phyloP scores from a whole-genome alignment of 2,329 filamentous ascomycete species.

The Colletotrichum godetiae region DNA sequence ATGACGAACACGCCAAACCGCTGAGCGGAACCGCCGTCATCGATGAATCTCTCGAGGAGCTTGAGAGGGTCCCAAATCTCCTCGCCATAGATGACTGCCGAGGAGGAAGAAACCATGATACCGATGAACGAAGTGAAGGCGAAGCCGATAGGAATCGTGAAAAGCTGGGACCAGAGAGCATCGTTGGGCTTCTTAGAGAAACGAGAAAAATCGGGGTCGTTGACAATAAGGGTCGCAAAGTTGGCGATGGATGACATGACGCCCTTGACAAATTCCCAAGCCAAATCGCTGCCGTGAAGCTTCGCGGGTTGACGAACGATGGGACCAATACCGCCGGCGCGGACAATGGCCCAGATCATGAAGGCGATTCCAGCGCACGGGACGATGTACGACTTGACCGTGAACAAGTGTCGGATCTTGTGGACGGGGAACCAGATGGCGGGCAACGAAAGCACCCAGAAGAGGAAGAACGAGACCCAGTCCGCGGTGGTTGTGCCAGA shows the following conservation, averaged over 20 bases:
- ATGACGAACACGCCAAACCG: slow-evolving; percentile 83
- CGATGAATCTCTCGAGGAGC: slow-evolving; percentile 74
- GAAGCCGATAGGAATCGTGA: slow-evolving; percentile 78
- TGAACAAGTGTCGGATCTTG: slow-evolving; percentile 89
- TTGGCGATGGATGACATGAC: slow-evolving; percentile 93
- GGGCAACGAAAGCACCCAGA: slow-evolving; percentile 84
- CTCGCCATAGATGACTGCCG: slow-evolving; percentile 72
- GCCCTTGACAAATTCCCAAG: slow-evolving; percentile 85
- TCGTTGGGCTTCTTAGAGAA: slow-evolving; percentile 83
- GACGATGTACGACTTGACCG: slow-evolving; percentile 87
- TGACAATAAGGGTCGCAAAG: slow-evolving; percentile 87
- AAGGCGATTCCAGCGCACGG: slow-evolving; percentile 86
- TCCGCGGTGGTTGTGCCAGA: slow-evolving; percentile 80
- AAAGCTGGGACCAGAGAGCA: slow-evolving; percentile 82
- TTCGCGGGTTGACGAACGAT: slow-evolving; percentile 78
- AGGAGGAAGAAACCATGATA: slow-evolving; percentile 81
- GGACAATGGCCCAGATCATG: slow-evolving; percentile 86
- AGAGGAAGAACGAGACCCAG: slow-evolving; percentile 87
- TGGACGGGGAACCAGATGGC: slow-evolving; percentile 92
- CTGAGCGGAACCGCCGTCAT: slow-evolving; percentile 75
- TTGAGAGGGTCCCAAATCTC: slow-evolving; percentile 79
- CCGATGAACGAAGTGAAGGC: slow-evolving; percentile 87
- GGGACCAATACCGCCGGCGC: slow-evolving; percentile 85
- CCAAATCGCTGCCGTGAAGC: slow-evolving; percentile 74
- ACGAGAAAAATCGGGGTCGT: slow-evolving; percentile 86